Conservation (phyloP, 2,329 filamentous ascomycete species). For the Colletotrichum siamense region DNA sequence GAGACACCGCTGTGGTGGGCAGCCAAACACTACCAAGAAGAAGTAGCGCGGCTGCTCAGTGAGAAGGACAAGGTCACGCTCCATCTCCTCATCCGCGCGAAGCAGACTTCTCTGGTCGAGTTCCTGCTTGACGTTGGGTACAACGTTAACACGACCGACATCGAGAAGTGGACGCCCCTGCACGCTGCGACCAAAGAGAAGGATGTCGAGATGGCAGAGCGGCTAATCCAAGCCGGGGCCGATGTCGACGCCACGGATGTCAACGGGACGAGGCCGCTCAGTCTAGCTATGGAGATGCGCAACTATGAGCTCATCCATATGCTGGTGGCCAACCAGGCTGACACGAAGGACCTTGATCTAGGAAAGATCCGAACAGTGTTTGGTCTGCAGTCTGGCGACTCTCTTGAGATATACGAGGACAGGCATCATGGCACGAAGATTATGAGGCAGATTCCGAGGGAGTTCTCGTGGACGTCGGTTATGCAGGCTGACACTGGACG, state of each 20-base stretch:
- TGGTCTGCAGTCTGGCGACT: neutral
- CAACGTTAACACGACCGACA: neutral
- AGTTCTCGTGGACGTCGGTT: neutral
- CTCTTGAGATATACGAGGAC: neutral
- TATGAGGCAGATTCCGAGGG: neutral
- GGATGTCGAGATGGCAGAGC: neutral
- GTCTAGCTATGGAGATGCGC: neutral
- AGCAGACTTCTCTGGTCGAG: neutral
- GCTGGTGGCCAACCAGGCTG: neutral
- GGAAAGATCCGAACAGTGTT: neutral
- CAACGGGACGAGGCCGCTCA: neutral
- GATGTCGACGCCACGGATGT: neutral
- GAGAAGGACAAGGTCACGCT: neutral
- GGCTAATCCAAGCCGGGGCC: neutral
- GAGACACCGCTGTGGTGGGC: neutral
- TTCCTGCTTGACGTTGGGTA: neutral
- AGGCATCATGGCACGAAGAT: neutral
- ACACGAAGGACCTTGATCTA: neutral
- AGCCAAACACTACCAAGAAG: neutral
- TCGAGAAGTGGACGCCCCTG: neutral
- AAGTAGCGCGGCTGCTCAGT: neutral
- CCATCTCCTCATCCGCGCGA: neutral
- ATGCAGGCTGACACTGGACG: neutral
- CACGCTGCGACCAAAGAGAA: neutral
- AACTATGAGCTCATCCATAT: neutral